Percentiles rank a stretch among this genome's conserved stretches.
These are phyloP conservation scores for Triticum aestivum DNA, from an alignment of 176 grass and related monocot species.

Conservation along the genomic window IWGSC_CS_RefSeq_v2.1 NC_057801.1:29720624-29721123, in stretches of 20 bases:
- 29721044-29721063: neutral
- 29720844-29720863: slow-evolving; percentile 89
- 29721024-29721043: neutral
- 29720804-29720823: slow-evolving; percentile 93
- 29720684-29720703: slow-evolving; percentile 94
- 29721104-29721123: slow-evolving; percentile 95
- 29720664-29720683: slow-evolving; percentile 94
- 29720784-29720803: slow-evolving; percentile 92
- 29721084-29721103: slow-evolving; percentile 66
- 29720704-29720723: slow-evolving; percentile 61
- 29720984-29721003: too few relatives aligned
- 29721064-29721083: neutral
- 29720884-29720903: slow-evolving; percentile 68
- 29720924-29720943: neutral
- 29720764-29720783: slow-evolving; percentile 26
- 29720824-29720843: slow-evolving; percentile 91
- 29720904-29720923: slow-evolving; percentile 28
- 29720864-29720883: slow-evolving; percentile 94
- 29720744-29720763: slow-evolving; percentile 25
- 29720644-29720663: slow-evolving; percentile 90
- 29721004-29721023: too few relatives aligned
- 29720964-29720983: too few relatives aligned
- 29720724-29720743: slow-evolving; percentile 16
- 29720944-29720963: too few relatives aligned
- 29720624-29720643: slow-evolving; percentile 83